These are phyloP conservation scores for Nicotiana knightiana DNA, from an alignment of 257 asterid species.

Conservation along the genomic window DNA sequence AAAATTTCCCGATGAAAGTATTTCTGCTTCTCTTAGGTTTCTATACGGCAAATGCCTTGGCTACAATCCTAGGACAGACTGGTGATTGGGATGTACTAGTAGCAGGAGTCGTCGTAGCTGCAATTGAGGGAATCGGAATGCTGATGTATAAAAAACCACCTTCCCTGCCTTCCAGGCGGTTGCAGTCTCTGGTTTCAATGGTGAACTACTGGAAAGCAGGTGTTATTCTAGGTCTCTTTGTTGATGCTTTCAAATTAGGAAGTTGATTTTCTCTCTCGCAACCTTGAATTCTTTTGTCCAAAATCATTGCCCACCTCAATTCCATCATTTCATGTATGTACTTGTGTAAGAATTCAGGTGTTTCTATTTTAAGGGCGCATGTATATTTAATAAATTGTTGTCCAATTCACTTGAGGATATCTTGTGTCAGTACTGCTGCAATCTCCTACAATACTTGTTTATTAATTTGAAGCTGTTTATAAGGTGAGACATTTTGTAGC, in stretches of 20 bases:
- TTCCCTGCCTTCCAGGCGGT: constrained; percentile 36
- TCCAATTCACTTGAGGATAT: neutral
- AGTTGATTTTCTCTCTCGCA: constrained; percentile 37
- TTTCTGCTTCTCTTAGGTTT: constrained; percentile 91
- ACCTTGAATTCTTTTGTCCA: neutral
- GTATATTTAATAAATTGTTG: neutral
- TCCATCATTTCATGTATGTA: neutral
- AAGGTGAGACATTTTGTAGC: neutral
- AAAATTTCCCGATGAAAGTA: constrained; percentile 77
- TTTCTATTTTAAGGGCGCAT: neutral
- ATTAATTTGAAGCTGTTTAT: neutral
- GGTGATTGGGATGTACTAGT: constrained; percentile 98
- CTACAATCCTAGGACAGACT: constrained; percentile 92
- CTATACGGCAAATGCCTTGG: constrained; percentile 92
- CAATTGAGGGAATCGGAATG: constrained; percentile 93
- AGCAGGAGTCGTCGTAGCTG: constrained; percentile 92
- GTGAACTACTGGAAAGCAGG: constrained; percentile 97
- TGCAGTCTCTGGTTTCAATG: constrained; percentile 72
- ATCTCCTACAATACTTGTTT: neutral
- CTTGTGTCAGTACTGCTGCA: neutral
- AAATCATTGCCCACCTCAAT: neutral
- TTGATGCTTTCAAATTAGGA: constrained; percentile 96
- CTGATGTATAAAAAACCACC: constrained; percentile 78
- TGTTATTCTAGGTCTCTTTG: constrained; percentile 93
- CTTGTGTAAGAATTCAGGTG: neutral